Conservation (phyloP, 2,329 filamentous ascomycete genomes). For the Nigrospora oryzae region DNA sequence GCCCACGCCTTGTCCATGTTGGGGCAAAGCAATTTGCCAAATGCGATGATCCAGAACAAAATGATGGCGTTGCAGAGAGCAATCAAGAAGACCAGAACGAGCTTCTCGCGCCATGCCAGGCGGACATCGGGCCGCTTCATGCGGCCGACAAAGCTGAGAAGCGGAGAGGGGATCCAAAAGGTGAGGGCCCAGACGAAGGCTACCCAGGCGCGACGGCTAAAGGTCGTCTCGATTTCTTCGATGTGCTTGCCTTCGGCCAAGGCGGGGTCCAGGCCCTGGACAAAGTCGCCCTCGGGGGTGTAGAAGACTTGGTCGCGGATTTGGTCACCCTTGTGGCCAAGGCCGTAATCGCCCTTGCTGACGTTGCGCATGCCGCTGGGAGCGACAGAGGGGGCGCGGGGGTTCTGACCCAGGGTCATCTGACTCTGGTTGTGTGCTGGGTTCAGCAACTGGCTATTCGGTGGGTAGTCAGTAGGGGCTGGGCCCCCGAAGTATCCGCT, state of each 20-base stretch:
- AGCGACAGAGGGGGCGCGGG: constrained; percentile 49
- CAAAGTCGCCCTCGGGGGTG: constrained; percentile 58
- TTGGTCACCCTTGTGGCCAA: constrained; percentile 78
- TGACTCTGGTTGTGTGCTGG: constrained; percentile 48
- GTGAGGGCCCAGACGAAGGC: constrained; percentile 76
- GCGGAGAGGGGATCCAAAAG: constrained; percentile 87
- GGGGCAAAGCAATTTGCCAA: constrained; percentile 80
- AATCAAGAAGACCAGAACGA: constrained; percentile 77
- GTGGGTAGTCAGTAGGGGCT: constrained; percentile 26
- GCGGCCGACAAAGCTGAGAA: constrained; percentile 72
- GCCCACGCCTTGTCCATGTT: constrained; percentile 89
- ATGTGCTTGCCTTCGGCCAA: constrained; percentile 69
- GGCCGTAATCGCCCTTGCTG: constrained; percentile 73
- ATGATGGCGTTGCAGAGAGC: constrained; percentile 71
- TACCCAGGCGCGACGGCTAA: constrained; percentile 69
- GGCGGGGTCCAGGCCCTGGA: constrained; percentile 66
- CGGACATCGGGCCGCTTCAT: constrained; percentile 98
- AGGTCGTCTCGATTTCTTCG: constrained; percentile 57
- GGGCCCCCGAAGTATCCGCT: constrained; percentile 64
- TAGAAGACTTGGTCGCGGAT: constrained; percentile 69
- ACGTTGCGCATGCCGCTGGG: constrained; percentile 50
- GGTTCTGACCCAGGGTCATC: constrained; percentile 25
- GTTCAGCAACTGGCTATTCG: constrained; percentile 57
- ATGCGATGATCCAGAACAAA: constrained; percentile 86
- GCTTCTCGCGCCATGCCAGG: constrained; percentile 94